These are phyloP conservation scores for Paspalum vaginatum DNA, from an alignment of 176 grass and related monocot species.

Conservation along the genomic window DNA sequence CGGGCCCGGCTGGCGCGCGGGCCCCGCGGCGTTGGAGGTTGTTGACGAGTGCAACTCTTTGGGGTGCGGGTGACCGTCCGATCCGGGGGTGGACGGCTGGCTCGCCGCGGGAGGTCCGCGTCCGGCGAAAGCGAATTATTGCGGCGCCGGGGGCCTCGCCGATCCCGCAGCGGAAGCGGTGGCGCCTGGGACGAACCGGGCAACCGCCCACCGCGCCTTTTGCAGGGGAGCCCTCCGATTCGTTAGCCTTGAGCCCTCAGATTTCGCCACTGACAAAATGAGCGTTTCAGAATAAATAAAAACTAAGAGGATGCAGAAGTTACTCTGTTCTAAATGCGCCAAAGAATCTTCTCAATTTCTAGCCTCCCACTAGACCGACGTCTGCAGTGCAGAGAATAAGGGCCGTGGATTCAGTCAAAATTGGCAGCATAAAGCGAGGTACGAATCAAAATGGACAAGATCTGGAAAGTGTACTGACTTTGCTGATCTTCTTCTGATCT, in stretches of 20 bases:
- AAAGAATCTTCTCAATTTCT: background rate
- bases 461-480: background rate
- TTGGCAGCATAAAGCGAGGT: background rate
- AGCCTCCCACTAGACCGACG: background rate
- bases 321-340: background rate
- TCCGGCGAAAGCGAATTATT: slow-evolving; percentile 20
- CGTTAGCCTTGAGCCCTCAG: background rate
- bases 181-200: slow-evolving; percentile 11
- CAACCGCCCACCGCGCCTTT: slow-evolving; percentile 24
- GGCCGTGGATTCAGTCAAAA: slow-evolving; percentile 6
- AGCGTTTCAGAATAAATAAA: background rate
- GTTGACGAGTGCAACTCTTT: background rate
- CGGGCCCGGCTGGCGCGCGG: slow-evolving; percentile 28
- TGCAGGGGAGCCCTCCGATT: background rate
- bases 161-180: slow-evolving; percentile 12
- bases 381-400: background rate
- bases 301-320: background rate
- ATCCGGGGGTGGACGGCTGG: slow-evolving; percentile 18
- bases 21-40: slow-evolving; percentile 23
- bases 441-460: background rate
- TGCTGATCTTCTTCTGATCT: background rate
- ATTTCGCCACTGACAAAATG: background rate
- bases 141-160: background rate
- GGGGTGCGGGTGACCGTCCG: background rate
- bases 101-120: background rate